Percentiles rank a stretch among this genome's conserved stretches.
phyloP scores from a whole-genome alignment of 305 asterid species.

The Solanum hybrid region DNA sequence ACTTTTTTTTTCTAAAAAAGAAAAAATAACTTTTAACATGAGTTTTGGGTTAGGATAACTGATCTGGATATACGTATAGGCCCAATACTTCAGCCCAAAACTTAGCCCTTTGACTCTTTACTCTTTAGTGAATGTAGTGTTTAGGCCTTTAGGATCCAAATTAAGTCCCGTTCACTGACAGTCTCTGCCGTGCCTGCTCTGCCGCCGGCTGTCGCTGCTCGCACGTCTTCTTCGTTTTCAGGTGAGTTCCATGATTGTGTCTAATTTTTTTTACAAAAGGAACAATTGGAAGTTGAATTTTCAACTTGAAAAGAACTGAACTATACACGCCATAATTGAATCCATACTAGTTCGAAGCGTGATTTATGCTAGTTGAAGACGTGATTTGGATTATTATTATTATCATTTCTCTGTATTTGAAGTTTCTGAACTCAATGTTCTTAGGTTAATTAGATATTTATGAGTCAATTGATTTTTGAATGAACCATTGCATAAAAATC shows the following conservation, averaged over 20 bases:
- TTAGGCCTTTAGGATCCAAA: not conserved
- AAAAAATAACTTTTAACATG: not conserved
- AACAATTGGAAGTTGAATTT: not conserved
- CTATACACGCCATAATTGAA: not conserved
- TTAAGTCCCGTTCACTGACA: not conserved
- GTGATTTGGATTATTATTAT: not conserved
- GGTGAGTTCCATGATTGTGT: not conserved
- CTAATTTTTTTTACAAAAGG: not conserved
- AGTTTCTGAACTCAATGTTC: not conserved
- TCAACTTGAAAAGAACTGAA: not conserved
- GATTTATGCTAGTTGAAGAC: not conserved
- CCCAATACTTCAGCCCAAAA: not conserved
- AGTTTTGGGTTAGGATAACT: not conserved
- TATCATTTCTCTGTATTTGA: not conserved
- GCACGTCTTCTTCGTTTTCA: not conserved
- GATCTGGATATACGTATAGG: not conserved
- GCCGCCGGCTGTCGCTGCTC: not conserved
- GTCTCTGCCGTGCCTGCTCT: not conserved
- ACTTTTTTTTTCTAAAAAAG: not conserved
- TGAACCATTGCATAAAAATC: not conserved
- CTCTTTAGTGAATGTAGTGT: not conserved
- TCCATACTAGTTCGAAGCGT: not conserved
- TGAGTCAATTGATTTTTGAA: not conserved
- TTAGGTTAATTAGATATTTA: not conserved
- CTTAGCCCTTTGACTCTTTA: not conserved